A percentile compares a stretch with the other conserved stretches of the same genome.
Evolutionary conservation across 192 early-diverging fungal species (phyloP).

Genomic region (Coemansia sp.): DNA sequence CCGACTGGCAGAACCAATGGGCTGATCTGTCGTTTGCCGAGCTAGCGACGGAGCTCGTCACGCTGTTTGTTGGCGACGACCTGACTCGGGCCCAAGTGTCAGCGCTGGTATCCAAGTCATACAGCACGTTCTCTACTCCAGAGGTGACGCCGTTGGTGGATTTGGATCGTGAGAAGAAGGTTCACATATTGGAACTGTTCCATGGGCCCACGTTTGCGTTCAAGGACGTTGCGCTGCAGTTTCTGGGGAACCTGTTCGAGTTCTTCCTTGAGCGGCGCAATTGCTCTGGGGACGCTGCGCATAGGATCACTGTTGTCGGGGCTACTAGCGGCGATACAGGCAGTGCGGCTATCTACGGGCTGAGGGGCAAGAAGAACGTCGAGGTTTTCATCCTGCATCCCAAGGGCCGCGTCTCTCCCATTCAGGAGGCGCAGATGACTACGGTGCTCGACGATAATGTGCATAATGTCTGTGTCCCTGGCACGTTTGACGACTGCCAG

Average conservation of each 20-base stretch:
- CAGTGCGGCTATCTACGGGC: slow-evolving; percentile 96
- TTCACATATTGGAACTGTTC: slow-evolving; percentile 82
- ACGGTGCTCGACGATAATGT: slow-evolving; percentile 91
- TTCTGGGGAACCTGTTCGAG: slow-evolving; percentile 96
- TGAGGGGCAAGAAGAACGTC: slow-evolving; percentile 89
- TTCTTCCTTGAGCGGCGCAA: slow-evolving; percentile 79
- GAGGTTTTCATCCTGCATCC: slow-evolving; percentile 93
- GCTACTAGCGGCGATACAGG: slow-evolving; percentile 98
- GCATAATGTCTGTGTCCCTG: slow-evolving; percentile 87
- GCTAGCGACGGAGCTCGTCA: slow-evolving; percentile 82
- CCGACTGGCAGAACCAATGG: slow-evolving; percentile 73
- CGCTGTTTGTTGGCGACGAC: slow-evolving; percentile 80
- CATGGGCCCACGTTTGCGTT: slow-evolving; percentile 98
- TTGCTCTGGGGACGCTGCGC: slow-evolving; percentile 14
- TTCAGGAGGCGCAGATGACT: slow-evolving; percentile 99
- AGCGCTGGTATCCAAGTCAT: slow-evolving; percentile 68
- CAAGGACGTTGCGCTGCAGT: slow-evolving; percentile 97
- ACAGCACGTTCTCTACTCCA: slow-evolving; percentile 71
- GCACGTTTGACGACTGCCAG: slow-evolving; percentile 98
- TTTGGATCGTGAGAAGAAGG: slow-evolving; percentile 15
- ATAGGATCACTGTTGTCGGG: slow-evolving; percentile 84
- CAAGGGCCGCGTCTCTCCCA: slow-evolving; percentile 81
- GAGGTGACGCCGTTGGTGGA: slow-evolving; percentile 77
- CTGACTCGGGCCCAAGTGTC: slow-evolving; percentile 72
- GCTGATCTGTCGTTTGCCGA: slow-evolving; percentile 68